A percentile compares a stretch with the other conserved stretches of the same genome.
Evolutionary conservation across 805 yeast genomes (phyloP).

Genomic region (Wickerhamiella qilinensis): DNA sequence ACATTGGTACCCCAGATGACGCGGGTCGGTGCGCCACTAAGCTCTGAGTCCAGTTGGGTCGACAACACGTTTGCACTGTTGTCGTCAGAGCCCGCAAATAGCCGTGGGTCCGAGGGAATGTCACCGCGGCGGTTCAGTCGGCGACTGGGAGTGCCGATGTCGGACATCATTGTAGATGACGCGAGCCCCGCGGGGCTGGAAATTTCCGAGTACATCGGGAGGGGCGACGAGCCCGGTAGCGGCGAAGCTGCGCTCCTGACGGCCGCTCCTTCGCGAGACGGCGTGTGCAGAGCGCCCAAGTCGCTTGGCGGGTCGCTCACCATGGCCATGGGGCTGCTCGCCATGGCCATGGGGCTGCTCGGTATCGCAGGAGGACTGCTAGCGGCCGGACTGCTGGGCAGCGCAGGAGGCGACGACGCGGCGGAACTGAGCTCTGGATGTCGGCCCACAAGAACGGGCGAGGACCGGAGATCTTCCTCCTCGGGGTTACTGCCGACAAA

Average conservation of each 20-base stretch:
- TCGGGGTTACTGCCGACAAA: not conserved
- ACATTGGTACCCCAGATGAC: slow-evolving; percentile 99
- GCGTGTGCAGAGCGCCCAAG: too few relatives aligned
- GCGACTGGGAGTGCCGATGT: not conserved
- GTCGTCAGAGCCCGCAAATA: not conserved
- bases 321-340: not conserved
- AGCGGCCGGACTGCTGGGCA: too few relatives aligned
- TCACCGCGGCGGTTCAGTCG: not conserved
- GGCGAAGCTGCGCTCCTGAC: too few relatives aligned
- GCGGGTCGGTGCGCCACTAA: slow-evolving; percentile 51
- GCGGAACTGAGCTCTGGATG: too few relatives aligned
- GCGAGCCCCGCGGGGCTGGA: not conserved
- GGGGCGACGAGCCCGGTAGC: not conserved
- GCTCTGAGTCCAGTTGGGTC: slow-evolving; percentile 10
- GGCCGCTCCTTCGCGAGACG: too few relatives aligned
- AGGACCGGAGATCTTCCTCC: too few relatives aligned
- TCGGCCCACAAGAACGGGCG: too few relatives aligned
- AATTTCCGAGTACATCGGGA: not conserved
- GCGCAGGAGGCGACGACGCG: too few relatives aligned
- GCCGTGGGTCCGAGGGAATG: not conserved
- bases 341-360: too few relatives aligned
- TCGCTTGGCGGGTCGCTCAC: not conserved
- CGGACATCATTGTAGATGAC: not conserved
- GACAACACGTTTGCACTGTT: not conserved
- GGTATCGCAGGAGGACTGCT: too few relatives aligned